phyloP scores from a whole-genome alignment of 345 rosid species.

The Pelargonium nanum region DNA sequence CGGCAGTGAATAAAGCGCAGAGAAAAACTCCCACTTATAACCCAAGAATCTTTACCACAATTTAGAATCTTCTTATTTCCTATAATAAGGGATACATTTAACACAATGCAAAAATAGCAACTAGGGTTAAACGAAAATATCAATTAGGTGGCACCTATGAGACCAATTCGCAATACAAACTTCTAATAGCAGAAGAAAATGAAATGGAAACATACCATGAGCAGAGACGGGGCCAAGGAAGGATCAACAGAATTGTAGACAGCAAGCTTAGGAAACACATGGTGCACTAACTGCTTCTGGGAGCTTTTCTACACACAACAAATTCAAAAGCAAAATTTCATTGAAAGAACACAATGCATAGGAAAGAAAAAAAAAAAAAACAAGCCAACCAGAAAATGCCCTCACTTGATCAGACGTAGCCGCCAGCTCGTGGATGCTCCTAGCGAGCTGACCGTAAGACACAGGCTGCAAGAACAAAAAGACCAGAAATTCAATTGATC shows the following conservation, averaged over 20 bases:
- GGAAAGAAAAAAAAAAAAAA: conserved; percentile 9
- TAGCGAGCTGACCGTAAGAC: conserved; percentile 92
- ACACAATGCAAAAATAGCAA: not conserved
- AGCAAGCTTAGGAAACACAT: conserved; percentile 94
- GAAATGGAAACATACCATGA: conserved; percentile 55
- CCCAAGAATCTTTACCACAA: not conserved
- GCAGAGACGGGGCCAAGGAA: conserved; percentile 96
- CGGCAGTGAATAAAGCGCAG: no score
- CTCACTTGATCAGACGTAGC: conserved; percentile 89
- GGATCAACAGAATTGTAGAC: conserved; percentile 99
- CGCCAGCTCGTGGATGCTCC: conserved; percentile 97
- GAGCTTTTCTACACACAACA: conserved; percentile 56
- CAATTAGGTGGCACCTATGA: not conserved
- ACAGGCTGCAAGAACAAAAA: conserved; percentile 54
- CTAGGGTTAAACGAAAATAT: not conserved
- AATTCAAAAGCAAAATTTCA: not conserved
- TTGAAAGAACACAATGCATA: conserved; percentile 6
- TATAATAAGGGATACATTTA: no score
- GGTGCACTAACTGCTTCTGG: conserved; percentile 79
- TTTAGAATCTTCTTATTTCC: no score
- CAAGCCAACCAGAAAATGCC: not conserved
- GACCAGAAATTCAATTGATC: conserved; percentile 1
- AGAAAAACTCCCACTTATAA: not conserved
- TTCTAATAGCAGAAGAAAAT: not conserved
- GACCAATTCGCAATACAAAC: not conserved